These are phyloP conservation scores for Plasmodium vinckei DNA, from an alignment of 169 alveolate species.

Conservation along the genomic window DNA sequence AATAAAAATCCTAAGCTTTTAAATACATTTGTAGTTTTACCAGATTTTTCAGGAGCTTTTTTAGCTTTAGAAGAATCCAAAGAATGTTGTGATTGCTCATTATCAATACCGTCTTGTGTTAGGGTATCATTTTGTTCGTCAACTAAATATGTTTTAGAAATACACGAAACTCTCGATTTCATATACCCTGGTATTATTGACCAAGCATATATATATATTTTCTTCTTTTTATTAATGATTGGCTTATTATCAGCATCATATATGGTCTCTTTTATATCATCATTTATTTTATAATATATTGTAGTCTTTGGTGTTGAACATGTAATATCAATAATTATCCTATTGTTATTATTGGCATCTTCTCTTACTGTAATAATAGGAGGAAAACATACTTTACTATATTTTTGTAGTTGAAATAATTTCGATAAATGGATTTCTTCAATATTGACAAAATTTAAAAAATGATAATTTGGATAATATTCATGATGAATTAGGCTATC, in stretches of 20 bases:
- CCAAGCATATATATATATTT: slow-evolving; percentile 60
- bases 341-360: slow-evolving; percentile 19
- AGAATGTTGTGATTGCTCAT: slow-evolving; percentile 6
- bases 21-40: slow-evolving; percentile 48
- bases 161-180: slow-evolving; percentile 62
- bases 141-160: slow-evolving; percentile 64
- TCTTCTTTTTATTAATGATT: slow-evolving; percentile 32
- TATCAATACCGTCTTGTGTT: not conserved
- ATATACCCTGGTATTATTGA: slow-evolving; percentile 47
- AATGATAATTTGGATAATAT: slow-evolving; percentile 85
- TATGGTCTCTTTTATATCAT: slow-evolving; percentile 34
- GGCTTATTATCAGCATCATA: slow-evolving; percentile 53
- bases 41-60: slow-evolving; percentile 5
- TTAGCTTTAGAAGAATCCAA: slow-evolving; percentile 4
- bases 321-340: slow-evolving; percentile 22
- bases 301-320: slow-evolving; percentile 48
- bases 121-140: slow-evolving; percentile 12
- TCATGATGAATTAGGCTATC: slow-evolving; percentile 84
- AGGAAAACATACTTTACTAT: slow-evolving; percentile 79
- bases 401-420: slow-evolving; percentile 77
- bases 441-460: slow-evolving; percentile 81
- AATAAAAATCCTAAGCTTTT: slow-evolving; percentile 64
- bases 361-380: slow-evolving; percentile 81
- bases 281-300: slow-evolving; percentile 42
- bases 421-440: slow-evolving; percentile 84